Percentiles rank a stretch among this genome's conserved stretches.
Evolutionary conservation across 345 rosid species (phyloP).

Genomic region (Turritis glabra): DNA sequence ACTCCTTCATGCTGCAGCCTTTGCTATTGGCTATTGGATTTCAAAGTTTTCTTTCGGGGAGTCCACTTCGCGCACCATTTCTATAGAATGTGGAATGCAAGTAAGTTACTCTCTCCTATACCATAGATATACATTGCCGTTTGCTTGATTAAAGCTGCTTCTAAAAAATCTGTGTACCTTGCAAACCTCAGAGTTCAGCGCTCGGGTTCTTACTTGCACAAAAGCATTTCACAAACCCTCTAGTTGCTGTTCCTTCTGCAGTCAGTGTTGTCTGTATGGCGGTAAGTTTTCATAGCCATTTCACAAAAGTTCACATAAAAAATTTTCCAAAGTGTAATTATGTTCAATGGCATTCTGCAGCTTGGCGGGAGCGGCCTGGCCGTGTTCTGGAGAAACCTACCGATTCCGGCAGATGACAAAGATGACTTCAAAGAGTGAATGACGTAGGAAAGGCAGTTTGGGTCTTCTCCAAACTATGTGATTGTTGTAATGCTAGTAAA

Average conservation of each 20-base stretch:
- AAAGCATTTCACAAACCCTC: slow-evolving; percentile 90
- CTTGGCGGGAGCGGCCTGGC: slow-evolving; percentile 99
- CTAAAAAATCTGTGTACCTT: not conserved
- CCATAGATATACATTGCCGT: not conserved
- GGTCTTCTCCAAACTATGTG: slow-evolving; percentile 1
- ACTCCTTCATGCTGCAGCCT: slow-evolving; percentile 75
- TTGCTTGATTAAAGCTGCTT: not conserved
- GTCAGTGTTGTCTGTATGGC: slow-evolving; percentile 99
- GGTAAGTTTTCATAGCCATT: slow-evolving; percentile 46
- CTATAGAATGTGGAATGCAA: slow-evolving; percentile 99
- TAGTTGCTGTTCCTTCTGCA: slow-evolving; percentile 96
- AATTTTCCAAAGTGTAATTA: not conserved
- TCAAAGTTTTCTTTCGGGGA: slow-evolving; percentile 85
- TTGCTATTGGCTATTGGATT: slow-evolving; percentile 83
- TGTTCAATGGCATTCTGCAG: slow-evolving; percentile 39
- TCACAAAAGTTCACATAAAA: not conserved
- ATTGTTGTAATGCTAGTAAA: slow-evolving; percentile 29
- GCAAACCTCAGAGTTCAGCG: slow-evolving; percentile 76
- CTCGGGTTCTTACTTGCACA: slow-evolving; percentile 96
- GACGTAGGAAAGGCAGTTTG: not conserved
- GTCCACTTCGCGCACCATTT: slow-evolving; percentile 96
- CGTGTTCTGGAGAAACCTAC: slow-evolving; percentile 87
- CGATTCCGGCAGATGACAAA: slow-evolving; percentile 72
- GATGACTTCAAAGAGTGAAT: slow-evolving; percentile 86
- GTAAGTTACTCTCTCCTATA: slow-evolving; percentile 38